These are phyloP conservation scores for Ceratorhiza oryzae-sativae DNA, from an alignment of 1,284 basidiomycete species.

Conservation along the genomic window DNA sequence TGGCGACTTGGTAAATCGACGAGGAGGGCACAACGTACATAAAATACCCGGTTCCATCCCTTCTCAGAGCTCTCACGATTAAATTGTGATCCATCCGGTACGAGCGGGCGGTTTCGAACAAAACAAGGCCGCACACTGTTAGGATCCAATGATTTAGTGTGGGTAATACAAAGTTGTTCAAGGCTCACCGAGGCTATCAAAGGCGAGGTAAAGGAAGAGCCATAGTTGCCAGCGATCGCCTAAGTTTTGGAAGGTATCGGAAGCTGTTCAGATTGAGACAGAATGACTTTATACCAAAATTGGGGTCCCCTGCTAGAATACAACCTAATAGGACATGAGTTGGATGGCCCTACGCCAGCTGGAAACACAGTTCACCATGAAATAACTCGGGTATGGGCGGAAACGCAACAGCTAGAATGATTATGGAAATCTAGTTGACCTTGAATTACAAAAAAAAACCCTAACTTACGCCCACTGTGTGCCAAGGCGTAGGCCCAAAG, in stretches of 20 bases:
- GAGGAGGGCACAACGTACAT: neutral
- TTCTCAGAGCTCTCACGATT: neutral
- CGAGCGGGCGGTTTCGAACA: neutral
- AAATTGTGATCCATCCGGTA: conserved; percentile 2
- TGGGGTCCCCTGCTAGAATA: conserved; percentile 1
- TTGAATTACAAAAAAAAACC: neutral
- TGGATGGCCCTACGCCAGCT: neutral
- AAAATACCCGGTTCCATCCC: conserved; percentile 6
- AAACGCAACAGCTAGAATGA: neutral
- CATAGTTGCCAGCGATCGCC: conserved; percentile 9
- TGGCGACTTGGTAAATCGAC: too few species aligned
- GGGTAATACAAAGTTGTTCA: neutral
- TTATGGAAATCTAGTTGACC: neutral
- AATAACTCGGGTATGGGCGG: conserved; percentile 12
- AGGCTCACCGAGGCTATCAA: neutral
- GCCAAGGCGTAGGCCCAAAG: conserved; percentile 14
- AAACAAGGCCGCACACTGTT: neutral
- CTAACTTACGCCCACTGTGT: conserved; percentile 1
- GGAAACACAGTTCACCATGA: neutral
- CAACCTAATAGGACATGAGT: neutral
- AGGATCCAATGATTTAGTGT: neutral
- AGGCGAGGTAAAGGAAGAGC: conserved; percentile 19
- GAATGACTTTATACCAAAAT: conserved; percentile 7
- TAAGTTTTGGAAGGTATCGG: too few species aligned
- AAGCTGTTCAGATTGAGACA: too few species aligned